Evolutionary conservation across 441 rosid genomes (phyloP), one percentile per base, ranked within the genome.

Genomic region (Mallotus repandus): DNA sequence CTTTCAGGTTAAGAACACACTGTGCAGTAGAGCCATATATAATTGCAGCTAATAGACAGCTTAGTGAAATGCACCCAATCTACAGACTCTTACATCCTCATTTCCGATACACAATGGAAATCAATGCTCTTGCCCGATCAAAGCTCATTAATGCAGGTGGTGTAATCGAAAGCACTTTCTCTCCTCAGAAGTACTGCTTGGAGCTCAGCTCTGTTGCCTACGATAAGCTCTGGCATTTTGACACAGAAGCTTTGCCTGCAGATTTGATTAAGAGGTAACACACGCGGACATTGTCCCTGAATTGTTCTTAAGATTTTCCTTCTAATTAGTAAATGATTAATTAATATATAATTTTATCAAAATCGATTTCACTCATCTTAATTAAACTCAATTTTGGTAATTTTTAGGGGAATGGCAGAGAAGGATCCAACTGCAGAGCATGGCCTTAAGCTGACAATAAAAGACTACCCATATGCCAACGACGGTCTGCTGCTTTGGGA

Each of bases 111-210:
- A 91, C 96, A 18, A 84, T 92, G 84, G 88, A 89, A 70, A 92
- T 92, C 81, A 92, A 92, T 69, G 88, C 94, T n/a, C 81, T 86
- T 4, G 93, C 98, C 19, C 84, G 91, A 29, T 73, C 72, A 52
- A 62, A 54, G 12, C 86, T 89, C 14, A 49, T 91, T 71, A 88
- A 78, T 58, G 91, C 87, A 1, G 90, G 71, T 45, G 96, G 96
- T 6, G 66, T 88, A 73, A 88, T 91, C 16, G 94, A 93, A 80
- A 55, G 21, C 25, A 32, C 77, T 5, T 90, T 92, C 73, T 70
- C 86, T 63, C 93, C 87, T 0, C 79, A 81, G 3, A 85, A 76
- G 74, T 86, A 84, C 69, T 78, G 86, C 11, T 0, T 83, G n/a
- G 87, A 86, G 83, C 76, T 89, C 9, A 77, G 91, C 58, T 81